Evolutionary conservation across 1,284 basidiomycete genomes (phyloP).

Genomic region (Boletus hoseneyae): DNA sequence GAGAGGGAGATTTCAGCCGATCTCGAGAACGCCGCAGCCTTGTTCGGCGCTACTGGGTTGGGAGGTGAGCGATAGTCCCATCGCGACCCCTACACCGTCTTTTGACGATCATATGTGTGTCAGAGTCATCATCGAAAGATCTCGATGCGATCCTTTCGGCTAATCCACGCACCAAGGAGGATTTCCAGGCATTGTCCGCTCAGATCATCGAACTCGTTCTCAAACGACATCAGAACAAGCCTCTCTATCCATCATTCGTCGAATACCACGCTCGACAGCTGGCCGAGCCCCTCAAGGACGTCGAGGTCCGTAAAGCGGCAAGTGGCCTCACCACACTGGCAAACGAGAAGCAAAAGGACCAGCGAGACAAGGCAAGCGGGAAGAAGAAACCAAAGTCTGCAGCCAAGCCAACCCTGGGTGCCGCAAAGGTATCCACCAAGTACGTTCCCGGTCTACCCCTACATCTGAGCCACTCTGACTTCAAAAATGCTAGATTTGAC

Average conservation of each 20-base stretch:
- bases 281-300: constrained; percentile 73
- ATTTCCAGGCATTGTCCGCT: constrained; percentile 72
- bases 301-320: constrained; percentile 86
- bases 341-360: constrained; percentile 92
- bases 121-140: constrained; percentile 65
- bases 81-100: neutral
- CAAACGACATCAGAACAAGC: constrained; percentile 75
- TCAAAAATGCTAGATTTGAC: constrained; percentile 54
- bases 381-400: constrained; percentile 83
- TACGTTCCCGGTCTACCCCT: constrained; percentile 36
- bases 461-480: constrained; percentile 9
- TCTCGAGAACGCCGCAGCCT: constrained; percentile 75
- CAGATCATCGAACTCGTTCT: constrained; percentile 71
- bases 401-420: constrained; percentile 72
- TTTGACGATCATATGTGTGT: constrained; percentile 1
- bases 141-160: constrained; percentile 68
- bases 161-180: constrained; percentile 82
- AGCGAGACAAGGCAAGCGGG: constrained; percentile 78
- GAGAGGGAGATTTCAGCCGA: constrained; percentile 83
- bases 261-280: constrained; percentile 78
- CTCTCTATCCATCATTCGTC: constrained; percentile 77
- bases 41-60: constrained; percentile 71
- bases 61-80: constrained; percentile 49
- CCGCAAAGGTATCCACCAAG: constrained; percentile 63
- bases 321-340: constrained; percentile 79